These are phyloP conservation scores for Protomyces macrosporus DNA, from an alignment of 1,139 yeast species.

Conservation along the genomic window DNA sequence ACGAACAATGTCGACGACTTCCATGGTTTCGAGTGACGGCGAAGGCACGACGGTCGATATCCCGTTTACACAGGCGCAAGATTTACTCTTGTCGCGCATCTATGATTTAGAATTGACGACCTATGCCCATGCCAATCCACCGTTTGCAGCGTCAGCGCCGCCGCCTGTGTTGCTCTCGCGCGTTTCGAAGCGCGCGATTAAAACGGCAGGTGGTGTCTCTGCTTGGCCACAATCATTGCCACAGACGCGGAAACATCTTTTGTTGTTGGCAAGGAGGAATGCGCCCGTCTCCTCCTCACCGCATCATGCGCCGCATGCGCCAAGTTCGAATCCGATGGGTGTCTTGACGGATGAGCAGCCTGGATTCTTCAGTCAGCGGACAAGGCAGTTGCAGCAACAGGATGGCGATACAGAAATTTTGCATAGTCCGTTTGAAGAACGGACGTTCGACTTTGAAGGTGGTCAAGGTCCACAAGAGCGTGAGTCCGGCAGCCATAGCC, in stretches of 20 bases:
- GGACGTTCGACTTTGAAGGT: conserved; percentile 19
- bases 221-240: conserved; percentile 19
- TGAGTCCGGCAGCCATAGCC: too few relatives aligned
- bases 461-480: neutral
- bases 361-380: conserved; percentile 5
- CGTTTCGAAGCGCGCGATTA: conserved; percentile 18
- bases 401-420: neutral
- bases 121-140: conserved; percentile 19
- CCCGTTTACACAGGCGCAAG: conserved; percentile 19
- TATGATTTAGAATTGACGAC: conserved; percentile 18
- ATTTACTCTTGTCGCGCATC: neutral
- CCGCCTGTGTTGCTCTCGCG: conserved; percentile 16
- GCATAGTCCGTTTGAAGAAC: conserved; percentile 21
- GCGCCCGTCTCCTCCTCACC: conserved; percentile 21
- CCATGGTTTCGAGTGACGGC: conserved; percentile 21
- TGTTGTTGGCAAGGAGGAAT: conserved; percentile 14
- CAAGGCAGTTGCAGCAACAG: neutral
- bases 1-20: conserved; percentile 20
- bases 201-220: neutral
- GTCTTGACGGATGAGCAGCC: conserved; percentile 10
- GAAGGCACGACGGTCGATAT: conserved; percentile 5
- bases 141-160: conserved; percentile 18
- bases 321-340: conserved; percentile 9
- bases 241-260: conserved; percentile 19
- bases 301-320: conserved; percentile 13